A percentile compares a stretch with the other conserved stretches of the same genome.
phyloP scores from a whole-genome alignment of 345 rosid species.

The Eucalyptus cloeziana region DNA sequence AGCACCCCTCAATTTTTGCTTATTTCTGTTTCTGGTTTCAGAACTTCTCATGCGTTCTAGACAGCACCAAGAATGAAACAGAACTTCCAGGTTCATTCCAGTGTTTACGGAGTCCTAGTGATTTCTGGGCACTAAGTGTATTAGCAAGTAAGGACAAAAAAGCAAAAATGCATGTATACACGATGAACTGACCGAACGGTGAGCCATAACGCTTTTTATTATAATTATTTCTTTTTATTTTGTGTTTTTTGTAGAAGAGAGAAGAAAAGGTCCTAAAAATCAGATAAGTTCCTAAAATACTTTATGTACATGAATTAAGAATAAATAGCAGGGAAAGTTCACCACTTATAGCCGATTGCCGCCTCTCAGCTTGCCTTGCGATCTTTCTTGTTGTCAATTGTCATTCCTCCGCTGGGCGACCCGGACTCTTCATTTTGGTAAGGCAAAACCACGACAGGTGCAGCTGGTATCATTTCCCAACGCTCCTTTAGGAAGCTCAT shows the following conservation, averaged over 20 bases:
- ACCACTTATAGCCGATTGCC: background rate
- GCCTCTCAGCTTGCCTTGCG: background rate
- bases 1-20: background rate
- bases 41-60: background rate
- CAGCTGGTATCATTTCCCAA: constrained; percentile 80
- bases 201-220: background rate
- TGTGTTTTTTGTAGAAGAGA: background rate
- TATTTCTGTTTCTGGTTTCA: background rate
- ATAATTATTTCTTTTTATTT: background rate
- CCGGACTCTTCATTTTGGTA: constrained; percentile 30
- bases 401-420: constrained; percentile 15
- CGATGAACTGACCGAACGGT: background rate
- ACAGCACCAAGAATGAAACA: background rate
- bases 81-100: background rate
- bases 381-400: constrained; percentile 14
- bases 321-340: background rate
- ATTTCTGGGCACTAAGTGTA: background rate
- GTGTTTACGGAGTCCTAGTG: background rate
- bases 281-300: background rate
- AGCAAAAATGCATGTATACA: background rate
- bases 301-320: background rate
- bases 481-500: constrained; percentile 55
- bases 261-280: background rate
- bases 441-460: constrained; percentile 76
- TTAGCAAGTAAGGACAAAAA: background rate